Base-by-base conservation (phyloP, 139 green algal species). In the Tetradesmus lagerheimii region DNA sequence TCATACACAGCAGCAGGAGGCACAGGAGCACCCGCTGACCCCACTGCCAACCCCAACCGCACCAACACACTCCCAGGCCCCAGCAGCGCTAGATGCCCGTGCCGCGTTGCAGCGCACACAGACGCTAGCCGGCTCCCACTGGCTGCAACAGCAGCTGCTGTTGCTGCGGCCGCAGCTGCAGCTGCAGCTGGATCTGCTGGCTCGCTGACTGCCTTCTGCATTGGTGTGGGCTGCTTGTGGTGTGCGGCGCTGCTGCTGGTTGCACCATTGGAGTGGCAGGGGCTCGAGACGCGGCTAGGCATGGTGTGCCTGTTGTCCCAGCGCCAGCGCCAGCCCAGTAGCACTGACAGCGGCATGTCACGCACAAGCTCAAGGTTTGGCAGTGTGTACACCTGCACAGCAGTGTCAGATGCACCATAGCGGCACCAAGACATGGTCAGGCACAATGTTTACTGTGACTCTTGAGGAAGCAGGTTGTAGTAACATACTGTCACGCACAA, bases 371-470 rank as follows among this genome's bases (percentile, higher is more conserved):
- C 90, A 43, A 95, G 78, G 29, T 84, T 83, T 8, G 93, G 93
- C 23, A 95, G 77, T 12, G 90, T 87, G 83, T 93, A 94, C 41
- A 95, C 87, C 91, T 94, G 41, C 27, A 39, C 34, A 78, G 8
- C 34, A 53, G 20, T 35, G 34, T 50, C 25, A 31, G 50, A 31
- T n/a, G 57, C 27, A 77, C 20, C 8, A 23, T 23, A n/a, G 62
- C 16, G 66, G n/a, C 67, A 78, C n/a, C 67, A 12, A 31, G 20
- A 8, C 20, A 71, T 6, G 57, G 20, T 27, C 4, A 71, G 4
- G 57, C 25, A 71, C 23, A 71, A 16, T n/a, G n/a, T n/a, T n/a
- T n/a, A n/a, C n/a, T n/a, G n/a, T n/a, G n/a, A n/a, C n/a, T n/a
- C n/a, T n/a, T n/a, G n/a, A n/a, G n/a, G n/a, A n/a, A n/a, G n/a